Percentiles rank a stretch among this genome's conserved stretches.
Evolutionary conservation across 139 green algal species (phyloP).

Genomic region (Astrephomene gubernaculifera): DNA sequence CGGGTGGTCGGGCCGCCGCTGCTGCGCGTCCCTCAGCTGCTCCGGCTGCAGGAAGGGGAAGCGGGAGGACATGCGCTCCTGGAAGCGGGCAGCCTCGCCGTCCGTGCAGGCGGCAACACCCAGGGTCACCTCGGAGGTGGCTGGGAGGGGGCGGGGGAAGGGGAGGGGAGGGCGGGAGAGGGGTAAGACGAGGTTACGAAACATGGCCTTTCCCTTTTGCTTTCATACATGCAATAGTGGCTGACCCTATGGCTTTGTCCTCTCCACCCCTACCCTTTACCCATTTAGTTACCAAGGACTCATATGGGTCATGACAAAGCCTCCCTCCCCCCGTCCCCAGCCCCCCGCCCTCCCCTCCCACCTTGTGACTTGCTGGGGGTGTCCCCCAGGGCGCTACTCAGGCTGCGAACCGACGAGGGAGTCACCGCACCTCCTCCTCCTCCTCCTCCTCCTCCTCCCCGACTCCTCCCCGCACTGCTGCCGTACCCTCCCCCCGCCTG

Average conservation of each 20-base stretch:
- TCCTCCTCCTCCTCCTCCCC: neutral
- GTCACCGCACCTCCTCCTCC: neutral
- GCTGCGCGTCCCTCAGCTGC: conserved; percentile 71
- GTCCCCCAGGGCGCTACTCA: neutral
- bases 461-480: neutral
- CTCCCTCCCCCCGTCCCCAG: neutral
- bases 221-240: too few species aligned
- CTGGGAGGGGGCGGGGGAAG: neutral
- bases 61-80: conserved; percentile 60
- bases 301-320: neutral
- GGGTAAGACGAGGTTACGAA: too few species aligned
- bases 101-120: conserved; percentile 45
- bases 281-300: too few species aligned
- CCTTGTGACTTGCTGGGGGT: neutral
- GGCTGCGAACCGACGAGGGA: neutral
- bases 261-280: too few species aligned
- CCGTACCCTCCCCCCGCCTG: neutral
- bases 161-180: too few species aligned
- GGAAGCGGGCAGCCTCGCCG: conserved; percentile 69
- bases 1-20: conserved; percentile 69
- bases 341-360: neutral
- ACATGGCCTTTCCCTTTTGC: too few species aligned
- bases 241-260: too few species aligned
- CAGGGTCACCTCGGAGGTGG: conserved; percentile 39
- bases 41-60: conserved; percentile 85